Evolutionary conservation across 2,329 filamentous ascomycete genomes (phyloP).

Genomic region (Mollisiaceae sp.): DNA sequence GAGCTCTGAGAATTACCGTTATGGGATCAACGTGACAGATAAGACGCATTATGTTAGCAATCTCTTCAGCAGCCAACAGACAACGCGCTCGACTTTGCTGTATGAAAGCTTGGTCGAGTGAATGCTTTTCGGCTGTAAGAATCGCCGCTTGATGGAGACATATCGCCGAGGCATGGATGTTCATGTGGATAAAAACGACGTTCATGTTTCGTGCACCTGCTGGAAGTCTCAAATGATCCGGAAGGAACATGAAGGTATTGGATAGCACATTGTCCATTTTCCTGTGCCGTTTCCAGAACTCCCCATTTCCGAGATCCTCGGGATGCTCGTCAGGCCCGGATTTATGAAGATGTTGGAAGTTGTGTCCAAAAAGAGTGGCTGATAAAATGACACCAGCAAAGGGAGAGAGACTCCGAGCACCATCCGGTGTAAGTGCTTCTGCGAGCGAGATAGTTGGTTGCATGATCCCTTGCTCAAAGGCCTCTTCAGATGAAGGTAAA

Average conservation of each 20-base stretch:
- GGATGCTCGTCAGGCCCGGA: conserved; percentile 72
- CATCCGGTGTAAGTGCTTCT: conserved; percentile 57
- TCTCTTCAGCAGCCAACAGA: conserved; percentile 80
- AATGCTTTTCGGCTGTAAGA: conserved; percentile 78
- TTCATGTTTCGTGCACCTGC: conserved; percentile 70
- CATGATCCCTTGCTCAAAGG: conserved; percentile 70
- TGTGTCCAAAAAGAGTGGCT: conserved; percentile 79
- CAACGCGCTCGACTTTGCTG: conserved; percentile 75
- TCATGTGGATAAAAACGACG: conserved; percentile 84
- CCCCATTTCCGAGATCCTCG: conserved; percentile 73
- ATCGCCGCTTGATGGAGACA: conserved; percentile 89
- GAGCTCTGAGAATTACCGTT: conserved; percentile 54
- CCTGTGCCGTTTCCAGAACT: conserved; percentile 87
- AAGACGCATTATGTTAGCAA: conserved; percentile 81
- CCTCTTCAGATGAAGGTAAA: conserved; percentile 79
- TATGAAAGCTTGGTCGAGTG: conserved; percentile 67
- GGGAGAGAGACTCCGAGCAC: conserved; percentile 66
- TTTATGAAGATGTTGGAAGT: conserved; percentile 80
- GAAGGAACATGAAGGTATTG: conserved; percentile 78
- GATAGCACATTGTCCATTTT: conserved; percentile 81
- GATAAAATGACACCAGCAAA: conserved; percentile 77
- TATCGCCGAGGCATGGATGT: conserved; percentile 85
- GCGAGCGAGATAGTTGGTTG: conserved; percentile 68
- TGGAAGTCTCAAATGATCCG: conserved; percentile 75
- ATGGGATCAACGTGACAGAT: conserved; percentile 72